Conservation (phyloP, 2,329 filamentous ascomycete species). For the Neodidymelliopsis sp. region DNA sequence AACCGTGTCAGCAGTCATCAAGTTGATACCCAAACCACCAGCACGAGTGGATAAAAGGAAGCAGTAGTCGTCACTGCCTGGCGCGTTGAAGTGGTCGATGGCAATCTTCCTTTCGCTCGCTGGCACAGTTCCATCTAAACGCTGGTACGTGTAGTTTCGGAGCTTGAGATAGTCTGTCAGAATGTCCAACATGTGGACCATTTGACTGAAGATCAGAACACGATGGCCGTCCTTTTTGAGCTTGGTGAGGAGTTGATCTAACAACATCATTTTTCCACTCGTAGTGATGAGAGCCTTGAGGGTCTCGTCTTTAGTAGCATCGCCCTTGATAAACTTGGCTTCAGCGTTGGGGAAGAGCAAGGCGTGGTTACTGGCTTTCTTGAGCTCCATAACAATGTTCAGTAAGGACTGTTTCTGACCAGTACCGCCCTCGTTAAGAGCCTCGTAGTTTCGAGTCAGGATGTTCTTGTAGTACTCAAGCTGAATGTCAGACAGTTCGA, state of each 20-base stretch:
- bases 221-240: constrained; percentile 92
- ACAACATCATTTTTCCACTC: constrained; percentile 99
- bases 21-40: constrained; percentile 96
- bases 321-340: constrained; percentile 83
- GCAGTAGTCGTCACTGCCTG: constrained; percentile 93
- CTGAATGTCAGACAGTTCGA: constrained; percentile 95
- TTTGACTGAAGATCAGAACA: constrained; percentile 98
- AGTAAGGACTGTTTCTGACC: constrained; percentile 94
- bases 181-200: constrained; percentile 99
- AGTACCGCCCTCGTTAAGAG: constrained; percentile 85
- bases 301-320: constrained; percentile 83
- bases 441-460: constrained; percentile 92
- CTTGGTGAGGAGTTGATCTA: constrained; percentile 94
- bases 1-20: constrained; percentile 98
- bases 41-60: constrained; percentile 95
- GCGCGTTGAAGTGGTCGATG: constrained; percentile 99
- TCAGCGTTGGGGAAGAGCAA: constrained; percentile 98
- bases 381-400: constrained; percentile 99
- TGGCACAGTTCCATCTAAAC: constrained; percentile 93
- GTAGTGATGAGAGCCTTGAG: constrained; percentile 93
- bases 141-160: constrained; percentile 93
- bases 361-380: constrained; percentile 98
- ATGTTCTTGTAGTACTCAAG: constrained; percentile 99
- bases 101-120: constrained; percentile 87
- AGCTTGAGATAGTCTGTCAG: constrained; percentile 92